These are phyloP conservation scores for Kodamaea kaohsiungensis DNA, from an alignment of 805 yeast genomes.

Conservation along the genomic window DNA sequence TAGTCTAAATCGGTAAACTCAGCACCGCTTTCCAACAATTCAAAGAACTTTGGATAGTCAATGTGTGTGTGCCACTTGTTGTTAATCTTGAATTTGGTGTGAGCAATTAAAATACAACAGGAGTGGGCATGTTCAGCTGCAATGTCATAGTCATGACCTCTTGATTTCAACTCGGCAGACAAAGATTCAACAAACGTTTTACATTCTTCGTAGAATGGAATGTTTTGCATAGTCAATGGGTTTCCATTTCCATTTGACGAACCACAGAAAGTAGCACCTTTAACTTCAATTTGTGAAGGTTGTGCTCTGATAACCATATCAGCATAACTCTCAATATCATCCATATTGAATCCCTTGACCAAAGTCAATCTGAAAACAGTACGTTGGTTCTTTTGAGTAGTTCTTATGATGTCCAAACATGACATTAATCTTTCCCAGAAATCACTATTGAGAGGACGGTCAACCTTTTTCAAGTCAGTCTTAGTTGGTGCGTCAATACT, in stretches of 20 bases:
- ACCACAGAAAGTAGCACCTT: conserved; percentile 96
- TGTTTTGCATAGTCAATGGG: conserved; percentile 92
- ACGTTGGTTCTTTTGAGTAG: conserved; percentile 77
- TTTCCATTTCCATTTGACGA: conserved; percentile 81
- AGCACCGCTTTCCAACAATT: conserved; percentile 62
- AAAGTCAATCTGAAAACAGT: conserved; percentile 89
- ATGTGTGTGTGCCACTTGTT: conserved; percentile 88
- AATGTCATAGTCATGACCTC: conserved; percentile 74
- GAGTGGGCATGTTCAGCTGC: conserved; percentile 97
- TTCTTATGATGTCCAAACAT: conserved; percentile 76
- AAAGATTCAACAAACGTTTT: conserved; percentile 67
- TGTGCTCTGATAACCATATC: conserved; percentile 78
- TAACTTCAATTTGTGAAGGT: conserved; percentile 88
- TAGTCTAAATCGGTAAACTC: conserved; percentile 81
- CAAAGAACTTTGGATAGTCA: conserved; percentile 74
- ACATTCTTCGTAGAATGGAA: conserved; percentile 92
- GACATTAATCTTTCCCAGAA: conserved; percentile 87
- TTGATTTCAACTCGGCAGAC: conserved; percentile 56
- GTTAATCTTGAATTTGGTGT: conserved; percentile 64
- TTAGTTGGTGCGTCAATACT: conserved; percentile 94
- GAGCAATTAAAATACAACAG: conserved; percentile 86
- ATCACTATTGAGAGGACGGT: conserved; percentile 85
- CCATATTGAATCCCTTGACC: conserved; percentile 91
- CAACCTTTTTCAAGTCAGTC: conserved; percentile 75
- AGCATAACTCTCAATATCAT: conserved; percentile 77